Conservation (phyloP, 2,329 filamentous ascomycete genomes). For the Colletotrichum theobromicola region DNA sequence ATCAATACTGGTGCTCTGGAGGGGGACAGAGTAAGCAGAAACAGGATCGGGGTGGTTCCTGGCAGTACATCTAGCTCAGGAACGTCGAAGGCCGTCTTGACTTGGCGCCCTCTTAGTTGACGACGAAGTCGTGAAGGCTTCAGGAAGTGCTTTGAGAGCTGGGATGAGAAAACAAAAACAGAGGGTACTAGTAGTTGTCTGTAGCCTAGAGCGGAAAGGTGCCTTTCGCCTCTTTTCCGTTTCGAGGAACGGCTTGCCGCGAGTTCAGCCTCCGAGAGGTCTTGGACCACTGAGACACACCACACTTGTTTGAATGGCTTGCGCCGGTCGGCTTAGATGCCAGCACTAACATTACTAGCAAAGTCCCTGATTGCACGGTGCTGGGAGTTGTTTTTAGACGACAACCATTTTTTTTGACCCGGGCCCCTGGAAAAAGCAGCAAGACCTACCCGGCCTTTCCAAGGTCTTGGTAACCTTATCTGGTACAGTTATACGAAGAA, state of each 20-base stretch:
- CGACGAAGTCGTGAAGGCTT: background rate
- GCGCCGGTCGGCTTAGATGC: background rate
- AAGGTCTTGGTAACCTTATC: background rate
- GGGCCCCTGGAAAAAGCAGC: background rate
- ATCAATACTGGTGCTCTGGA: background rate
- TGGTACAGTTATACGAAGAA: background rate
- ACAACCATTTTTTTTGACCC: background rate
- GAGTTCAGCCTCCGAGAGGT: background rate
- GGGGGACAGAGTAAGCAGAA: background rate
- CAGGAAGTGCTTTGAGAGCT: background rate
- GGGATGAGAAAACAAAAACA: background rate
- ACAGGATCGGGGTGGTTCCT: background rate
- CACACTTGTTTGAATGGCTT: background rate
- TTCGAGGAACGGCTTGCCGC: constrained; percentile 1
- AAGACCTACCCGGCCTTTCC: background rate
- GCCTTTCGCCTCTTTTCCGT: background rate
- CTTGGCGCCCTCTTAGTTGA: background rate
- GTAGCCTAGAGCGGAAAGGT: background rate
- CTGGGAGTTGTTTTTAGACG: background rate
- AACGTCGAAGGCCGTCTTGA: constrained; percentile 1
- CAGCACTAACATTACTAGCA: background rate
- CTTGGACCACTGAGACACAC: constrained; percentile 8
- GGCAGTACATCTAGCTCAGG: constrained; percentile 5
- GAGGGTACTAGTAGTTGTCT: background rate
- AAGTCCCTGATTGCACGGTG: background rate